These are phyloP conservation scores for Panicum miliaceum DNA, from an alignment of 176 grass and related monocot species.

Conservation along the genomic window DNA sequence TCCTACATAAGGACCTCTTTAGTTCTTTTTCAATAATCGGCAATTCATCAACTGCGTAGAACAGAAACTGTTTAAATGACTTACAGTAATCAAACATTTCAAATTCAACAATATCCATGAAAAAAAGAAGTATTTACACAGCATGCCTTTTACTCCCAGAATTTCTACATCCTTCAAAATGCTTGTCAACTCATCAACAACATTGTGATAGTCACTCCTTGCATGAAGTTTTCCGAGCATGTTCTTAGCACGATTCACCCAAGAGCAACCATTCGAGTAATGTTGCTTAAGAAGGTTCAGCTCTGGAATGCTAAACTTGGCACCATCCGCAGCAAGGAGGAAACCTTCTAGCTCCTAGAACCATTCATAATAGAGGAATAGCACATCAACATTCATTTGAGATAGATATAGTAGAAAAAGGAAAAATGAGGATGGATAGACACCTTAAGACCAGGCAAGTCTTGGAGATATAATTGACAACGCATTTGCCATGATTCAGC, in stretches of 20 bases:
- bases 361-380: constrained; percentile 30
- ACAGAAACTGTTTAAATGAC: constrained; percentile 43
- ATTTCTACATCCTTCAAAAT: constrained; percentile 67
- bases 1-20: constrained; percentile 74
- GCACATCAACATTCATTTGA: constrained; percentile 25
- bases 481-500: constrained; percentile 77
- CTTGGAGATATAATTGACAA: constrained; percentile 70
- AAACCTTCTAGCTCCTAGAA: constrained; percentile 88
- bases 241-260: constrained; percentile 62
- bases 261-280: constrained; percentile 64
- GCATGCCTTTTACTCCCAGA: constrained; percentile 69
- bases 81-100: constrained; percentile 21
- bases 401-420: constrained; percentile 25
- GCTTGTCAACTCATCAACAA: constrained; percentile 64
- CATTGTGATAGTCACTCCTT: constrained; percentile 58
- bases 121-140: constrained; percentile 34
- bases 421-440: constrained; percentile 8
- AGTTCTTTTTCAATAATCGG: constrained; percentile 69
- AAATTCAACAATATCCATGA: constrained; percentile 25
- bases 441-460: constrained; percentile 67
- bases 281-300: constrained; percentile 66
- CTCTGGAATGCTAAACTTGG: constrained; percentile 75
- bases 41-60: constrained; percentile 73
- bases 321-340: constrained; percentile 49
- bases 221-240: constrained; percentile 55